Percentiles rank a stretch among this genome's conserved stretches.
Conservation (phyloP, 2,329 filamentous ascomycete genomes). For the Beauveria asiatica region DNA sequence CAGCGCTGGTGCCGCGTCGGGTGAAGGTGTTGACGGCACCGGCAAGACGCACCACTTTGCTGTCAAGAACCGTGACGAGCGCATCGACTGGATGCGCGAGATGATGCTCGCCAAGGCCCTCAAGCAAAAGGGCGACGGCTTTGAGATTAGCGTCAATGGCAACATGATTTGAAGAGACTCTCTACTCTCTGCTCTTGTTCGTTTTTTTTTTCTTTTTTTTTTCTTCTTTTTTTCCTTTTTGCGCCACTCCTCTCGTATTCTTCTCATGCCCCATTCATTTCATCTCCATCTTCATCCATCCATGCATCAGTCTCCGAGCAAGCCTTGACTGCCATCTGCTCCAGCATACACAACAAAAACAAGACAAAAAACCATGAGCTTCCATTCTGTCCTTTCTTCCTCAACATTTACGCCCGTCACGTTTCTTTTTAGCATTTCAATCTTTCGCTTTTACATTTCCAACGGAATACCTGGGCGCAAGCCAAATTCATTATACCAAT, state of each 20-base stretch:
- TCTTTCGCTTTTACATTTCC: background rate
- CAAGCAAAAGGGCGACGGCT: conserved; percentile 76
- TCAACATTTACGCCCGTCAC: background rate
- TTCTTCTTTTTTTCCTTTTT: background rate
- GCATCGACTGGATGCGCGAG: conserved; percentile 96
- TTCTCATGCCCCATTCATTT: background rate
- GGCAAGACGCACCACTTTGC: conserved; percentile 92
- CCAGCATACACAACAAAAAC: background rate
- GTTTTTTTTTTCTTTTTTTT: background rate
- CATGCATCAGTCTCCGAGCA: background rate
- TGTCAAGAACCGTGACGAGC: conserved; percentile 75
- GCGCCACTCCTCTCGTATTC: background rate
- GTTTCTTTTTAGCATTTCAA: conserved; percentile 6
- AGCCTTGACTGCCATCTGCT: background rate
- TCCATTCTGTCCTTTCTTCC: conserved; percentile 10
- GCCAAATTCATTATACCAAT: conserved; percentile 8
- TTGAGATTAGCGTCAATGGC: conserved; percentile 74
- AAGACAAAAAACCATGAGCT: conserved; percentile 9
- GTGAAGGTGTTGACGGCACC: conserved; percentile 48
- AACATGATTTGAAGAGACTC: conserved; percentile 51
- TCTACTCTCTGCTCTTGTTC: background rate
- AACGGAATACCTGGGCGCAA: conserved; percentile 2
- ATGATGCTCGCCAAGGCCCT: conserved; percentile 84
- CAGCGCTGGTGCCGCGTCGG: conserved; percentile 19
- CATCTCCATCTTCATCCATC: background rate